phyloP scores from a whole-genome alignment of 345 rosid genomes.

The Eucalyptus regnans region DNA sequence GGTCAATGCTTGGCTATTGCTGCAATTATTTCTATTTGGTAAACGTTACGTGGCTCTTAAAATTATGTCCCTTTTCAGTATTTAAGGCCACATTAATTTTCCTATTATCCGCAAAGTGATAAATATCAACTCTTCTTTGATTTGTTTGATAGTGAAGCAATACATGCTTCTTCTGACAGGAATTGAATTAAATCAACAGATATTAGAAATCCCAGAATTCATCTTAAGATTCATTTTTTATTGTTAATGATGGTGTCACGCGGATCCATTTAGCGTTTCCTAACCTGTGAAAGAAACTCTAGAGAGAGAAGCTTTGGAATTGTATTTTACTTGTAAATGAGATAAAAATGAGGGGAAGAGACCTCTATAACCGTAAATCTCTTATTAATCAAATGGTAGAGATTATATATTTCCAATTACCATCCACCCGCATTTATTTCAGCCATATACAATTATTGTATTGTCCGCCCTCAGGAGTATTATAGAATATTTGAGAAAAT shows the following conservation, averaged over 20 bases:
- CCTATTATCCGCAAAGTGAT: neutral
- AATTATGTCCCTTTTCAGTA: neutral
- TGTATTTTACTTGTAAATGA: too few species aligned
- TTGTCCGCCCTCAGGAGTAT: fast-evolving
- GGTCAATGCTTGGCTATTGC: neutral
- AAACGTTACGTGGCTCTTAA: neutral
- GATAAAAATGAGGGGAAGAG: neutral
- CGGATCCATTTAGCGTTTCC: too few species aligned
- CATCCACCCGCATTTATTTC: neutral
- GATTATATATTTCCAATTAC: too few species aligned
- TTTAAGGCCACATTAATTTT: neutral
- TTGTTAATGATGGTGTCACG: neutral
- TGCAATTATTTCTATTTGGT: neutral
- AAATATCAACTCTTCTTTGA: neutral
- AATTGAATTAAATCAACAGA: neutral
- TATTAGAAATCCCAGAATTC: neutral
- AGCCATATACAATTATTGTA: neutral
- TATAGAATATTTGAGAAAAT: neutral
- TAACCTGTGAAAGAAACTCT: neutral
- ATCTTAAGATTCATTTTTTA: neutral
- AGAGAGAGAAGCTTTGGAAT: neutral
- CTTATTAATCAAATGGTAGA: too few species aligned
- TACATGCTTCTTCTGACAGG: neutral
- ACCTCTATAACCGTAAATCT: neutral
- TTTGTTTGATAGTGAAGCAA: neutral